Percentiles rank a stretch among this genome's conserved stretches.
Evolutionary conservation across 805 yeast genomes (phyloP).

Genomic region (Tetrapisispora fleetii): DNA sequence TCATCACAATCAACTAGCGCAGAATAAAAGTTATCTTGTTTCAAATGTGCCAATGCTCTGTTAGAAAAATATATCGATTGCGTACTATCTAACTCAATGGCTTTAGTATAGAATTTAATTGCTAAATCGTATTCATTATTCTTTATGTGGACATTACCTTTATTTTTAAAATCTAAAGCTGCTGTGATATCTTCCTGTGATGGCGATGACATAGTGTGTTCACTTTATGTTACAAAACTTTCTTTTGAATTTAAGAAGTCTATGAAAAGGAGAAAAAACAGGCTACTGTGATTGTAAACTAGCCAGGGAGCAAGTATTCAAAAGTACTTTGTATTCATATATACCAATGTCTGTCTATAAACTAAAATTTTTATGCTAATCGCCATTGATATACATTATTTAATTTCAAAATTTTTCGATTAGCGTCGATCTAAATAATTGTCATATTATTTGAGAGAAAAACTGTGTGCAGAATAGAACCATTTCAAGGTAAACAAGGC

Average conservation of each 20-base stretch:
- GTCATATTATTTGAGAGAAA: neutral
- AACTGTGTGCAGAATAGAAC: too few relatives aligned
- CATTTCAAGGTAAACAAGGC: too few relatives aligned
- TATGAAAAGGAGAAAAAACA: neutral
- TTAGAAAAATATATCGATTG: constrained; percentile 68
- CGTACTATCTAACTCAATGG: constrained; percentile 52
- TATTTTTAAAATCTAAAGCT: constrained; percentile 48
- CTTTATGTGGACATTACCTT: constrained; percentile 69
- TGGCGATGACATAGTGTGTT: constrained; percentile 11
- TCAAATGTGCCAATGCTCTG: constrained; percentile 83
- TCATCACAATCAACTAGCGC: constrained; percentile 71
- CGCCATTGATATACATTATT: neutral
- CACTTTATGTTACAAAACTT: neutral
- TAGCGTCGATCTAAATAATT: neutral
- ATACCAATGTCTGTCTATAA: neutral
- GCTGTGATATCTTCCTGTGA: constrained; percentile 16
- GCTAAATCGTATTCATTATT: constrained; percentile 56
- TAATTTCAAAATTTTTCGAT: neutral
- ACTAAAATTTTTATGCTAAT: neutral
- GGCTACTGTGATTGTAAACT: neutral
- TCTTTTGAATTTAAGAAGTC: neutral
- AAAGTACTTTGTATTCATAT: neutral
- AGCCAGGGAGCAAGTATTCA: too few relatives aligned
- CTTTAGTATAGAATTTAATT: constrained; percentile 58
- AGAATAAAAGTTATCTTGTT: constrained; percentile 75